A percentile compares a stretch with the other conserved stretches of the same genome.
Evolutionary conservation across 75 land plant species (phyloP).

Genomic region (Pinus taeda): DNA sequence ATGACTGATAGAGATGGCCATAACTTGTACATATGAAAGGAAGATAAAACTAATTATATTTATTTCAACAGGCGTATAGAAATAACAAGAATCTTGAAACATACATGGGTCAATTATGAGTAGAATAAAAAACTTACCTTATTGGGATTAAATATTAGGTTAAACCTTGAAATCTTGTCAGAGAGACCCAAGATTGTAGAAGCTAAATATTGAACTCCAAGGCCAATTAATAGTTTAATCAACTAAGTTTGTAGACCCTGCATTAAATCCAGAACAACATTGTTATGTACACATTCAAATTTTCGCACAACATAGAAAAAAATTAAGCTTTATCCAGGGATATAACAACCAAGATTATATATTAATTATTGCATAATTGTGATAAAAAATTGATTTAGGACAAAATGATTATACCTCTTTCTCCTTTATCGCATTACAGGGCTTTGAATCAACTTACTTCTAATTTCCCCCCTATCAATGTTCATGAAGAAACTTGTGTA

Average conservation of each 20-base stretch:
- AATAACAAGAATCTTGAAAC: not conserved
- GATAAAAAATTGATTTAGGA: not conserved
- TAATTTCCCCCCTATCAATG: constrained; percentile 64
- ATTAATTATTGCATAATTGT: not conserved
- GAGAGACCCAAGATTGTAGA: constrained; percentile 96
- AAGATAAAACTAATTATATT: not conserved
- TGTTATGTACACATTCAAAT: constrained; percentile 88
- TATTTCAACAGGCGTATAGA: not conserved
- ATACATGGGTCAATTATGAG: not conserved
- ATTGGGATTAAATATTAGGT: constrained; percentile 87
- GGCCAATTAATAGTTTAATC: constrained; percentile 1
- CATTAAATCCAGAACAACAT: constrained; percentile 80
- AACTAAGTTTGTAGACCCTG: constrained; percentile 79
- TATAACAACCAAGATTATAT: not conserved
- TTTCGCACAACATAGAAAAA: constrained; percentile 35
- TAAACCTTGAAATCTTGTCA: constrained; percentile 22
- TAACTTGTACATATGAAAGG: not conserved
- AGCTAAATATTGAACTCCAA: constrained; percentile 71
- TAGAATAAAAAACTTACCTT: constrained; percentile 41
- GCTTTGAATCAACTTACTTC: constrained; percentile 91
- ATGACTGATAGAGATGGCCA: not conserved
- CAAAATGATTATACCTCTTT: constrained; percentile 49
- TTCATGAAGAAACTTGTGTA: constrained; percentile 32
- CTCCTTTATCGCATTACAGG: constrained; percentile 82
- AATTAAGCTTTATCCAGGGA: not conserved